These are phyloP conservation scores for Polygonum aviculare DNA, from an alignment of 148 eudicot genomes.

Conservation along the genomic window DNA sequence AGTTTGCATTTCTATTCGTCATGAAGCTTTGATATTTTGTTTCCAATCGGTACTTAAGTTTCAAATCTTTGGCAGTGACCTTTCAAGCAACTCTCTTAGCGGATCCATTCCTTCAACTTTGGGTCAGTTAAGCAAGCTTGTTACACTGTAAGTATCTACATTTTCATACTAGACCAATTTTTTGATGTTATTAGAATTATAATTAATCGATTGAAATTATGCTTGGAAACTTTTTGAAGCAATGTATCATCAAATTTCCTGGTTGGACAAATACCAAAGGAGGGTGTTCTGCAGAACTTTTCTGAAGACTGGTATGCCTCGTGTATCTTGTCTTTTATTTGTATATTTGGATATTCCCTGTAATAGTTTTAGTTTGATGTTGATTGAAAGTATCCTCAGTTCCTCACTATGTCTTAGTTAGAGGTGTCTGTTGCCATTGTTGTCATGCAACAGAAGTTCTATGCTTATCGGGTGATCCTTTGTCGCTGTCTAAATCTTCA, in stretches of 20 bases:
- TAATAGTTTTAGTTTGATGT: neutral
- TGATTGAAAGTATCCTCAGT: neutral
- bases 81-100: conserved; percentile 77
- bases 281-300: conserved; percentile 66
- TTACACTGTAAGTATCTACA: conserved; percentile 47
- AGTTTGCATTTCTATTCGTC: neutral
- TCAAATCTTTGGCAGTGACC: conserved; percentile 48
- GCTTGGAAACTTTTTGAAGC: conserved; percentile 33
- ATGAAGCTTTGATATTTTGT: conserved; percentile 1
- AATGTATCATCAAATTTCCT: conserved; percentile 87
- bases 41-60: conserved; percentile 7
- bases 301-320: conserved; percentile 59
- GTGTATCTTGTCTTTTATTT: neutral
- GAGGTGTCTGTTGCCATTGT: neutral
- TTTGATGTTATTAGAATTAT: neutral
- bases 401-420: neutral
- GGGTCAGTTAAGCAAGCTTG: conserved; percentile 65
- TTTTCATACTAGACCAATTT: conserved; percentile 1
- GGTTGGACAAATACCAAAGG: conserved; percentile 68
- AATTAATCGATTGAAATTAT: conserved; percentile 11
- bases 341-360: neutral
- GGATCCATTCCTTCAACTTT: conserved; percentile 80
- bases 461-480: neutral
- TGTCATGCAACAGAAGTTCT: neutral
- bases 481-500: neutral